Evolutionary conservation across 78 protist genomes (phyloP).

Genomic region (Emiliania huxleyi): DNA sequence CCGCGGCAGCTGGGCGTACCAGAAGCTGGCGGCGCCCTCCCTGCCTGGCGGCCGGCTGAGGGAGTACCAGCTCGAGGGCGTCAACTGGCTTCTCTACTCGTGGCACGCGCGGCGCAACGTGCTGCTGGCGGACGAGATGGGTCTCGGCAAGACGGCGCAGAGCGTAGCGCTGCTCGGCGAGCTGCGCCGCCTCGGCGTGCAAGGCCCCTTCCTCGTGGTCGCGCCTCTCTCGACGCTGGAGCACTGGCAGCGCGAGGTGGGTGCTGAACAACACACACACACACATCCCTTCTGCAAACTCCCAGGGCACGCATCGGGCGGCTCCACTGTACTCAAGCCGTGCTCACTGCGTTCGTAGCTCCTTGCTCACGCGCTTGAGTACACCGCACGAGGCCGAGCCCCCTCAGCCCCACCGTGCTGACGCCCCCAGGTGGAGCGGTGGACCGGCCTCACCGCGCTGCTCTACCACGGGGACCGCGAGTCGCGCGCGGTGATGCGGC

Average conservation of each 20-base stretch:
- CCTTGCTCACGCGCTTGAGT: too few relatives aligned
- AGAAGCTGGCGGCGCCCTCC: background rate
- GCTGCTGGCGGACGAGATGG: slow-evolving; percentile 69
- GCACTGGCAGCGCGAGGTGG: slow-evolving; percentile 54
- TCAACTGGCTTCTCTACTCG: slow-evolving; percentile 51
- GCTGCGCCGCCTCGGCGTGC: background rate
- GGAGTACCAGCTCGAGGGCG: slow-evolving; percentile 49
- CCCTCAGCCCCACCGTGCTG: too few relatives aligned
- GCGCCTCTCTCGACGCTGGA: slow-evolving; percentile 48
- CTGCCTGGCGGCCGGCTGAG: background rate
- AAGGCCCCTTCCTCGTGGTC: slow-evolving; percentile 55
- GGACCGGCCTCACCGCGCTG: slow-evolving; percentile 17
- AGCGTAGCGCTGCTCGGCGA: background rate
- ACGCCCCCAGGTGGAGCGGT: slow-evolving; percentile 31
- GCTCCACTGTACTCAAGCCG: too few relatives aligned
- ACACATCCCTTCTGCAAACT: too few relatives aligned
- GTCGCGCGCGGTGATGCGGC: background rate
- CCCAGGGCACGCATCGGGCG: too few relatives aligned
- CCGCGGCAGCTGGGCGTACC: too few relatives aligned
- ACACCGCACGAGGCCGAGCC: too few relatives aligned
- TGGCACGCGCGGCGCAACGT: slow-evolving; percentile 27
- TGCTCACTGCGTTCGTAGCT: too few relatives aligned
- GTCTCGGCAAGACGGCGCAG: slow-evolving; percentile 51
- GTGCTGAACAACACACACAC: too few relatives aligned
- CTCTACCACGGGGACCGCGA: slow-evolving; percentile 34